Conservation (phyloP, 1,284 basidiomycete species). For the Ganoderma lucidum region DNA sequence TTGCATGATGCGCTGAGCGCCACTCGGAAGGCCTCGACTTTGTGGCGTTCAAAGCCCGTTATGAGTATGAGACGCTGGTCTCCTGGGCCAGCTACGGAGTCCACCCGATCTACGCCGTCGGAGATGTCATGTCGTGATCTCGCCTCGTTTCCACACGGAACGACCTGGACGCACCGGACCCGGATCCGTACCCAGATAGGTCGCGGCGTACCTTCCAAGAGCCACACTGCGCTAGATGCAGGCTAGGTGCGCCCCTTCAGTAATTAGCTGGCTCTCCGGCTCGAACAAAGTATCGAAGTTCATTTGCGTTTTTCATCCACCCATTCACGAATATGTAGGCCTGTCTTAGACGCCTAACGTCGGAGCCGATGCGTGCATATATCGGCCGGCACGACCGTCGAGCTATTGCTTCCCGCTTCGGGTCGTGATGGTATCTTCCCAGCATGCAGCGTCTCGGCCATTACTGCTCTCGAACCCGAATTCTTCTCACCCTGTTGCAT, state of each 20-base stretch:
- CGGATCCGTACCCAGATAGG: neutral
- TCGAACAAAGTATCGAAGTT: neutral
- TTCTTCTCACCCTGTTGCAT: neutral
- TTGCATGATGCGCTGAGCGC: neutral
- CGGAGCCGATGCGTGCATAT: neutral
- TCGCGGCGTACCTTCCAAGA: neutral
- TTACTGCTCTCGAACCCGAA: neutral
- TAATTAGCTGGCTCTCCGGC: neutral
- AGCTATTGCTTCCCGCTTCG: neutral
- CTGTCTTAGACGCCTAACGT: neutral
- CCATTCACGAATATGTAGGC: neutral
- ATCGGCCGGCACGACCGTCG: neutral
- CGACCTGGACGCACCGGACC: neutral
- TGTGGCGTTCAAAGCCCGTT: neutral
- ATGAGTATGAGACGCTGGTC: neutral
- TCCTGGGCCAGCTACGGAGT: neutral
- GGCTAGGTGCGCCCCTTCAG: neutral
- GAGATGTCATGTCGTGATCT: neutral
- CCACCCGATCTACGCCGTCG: neutral
- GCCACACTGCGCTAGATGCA: neutral
- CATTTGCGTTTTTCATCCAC: neutral
- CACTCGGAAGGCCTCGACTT: neutral
- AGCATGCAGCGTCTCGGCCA: neutral
- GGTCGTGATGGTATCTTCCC: neutral
- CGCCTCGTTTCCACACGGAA: neutral